Percentiles rank a stretch among this genome's conserved stretches.
Evolutionary conservation across 169 alveolate genomes (phyloP).

Genomic region (Pseudocohnilembus persalinus): DNA sequence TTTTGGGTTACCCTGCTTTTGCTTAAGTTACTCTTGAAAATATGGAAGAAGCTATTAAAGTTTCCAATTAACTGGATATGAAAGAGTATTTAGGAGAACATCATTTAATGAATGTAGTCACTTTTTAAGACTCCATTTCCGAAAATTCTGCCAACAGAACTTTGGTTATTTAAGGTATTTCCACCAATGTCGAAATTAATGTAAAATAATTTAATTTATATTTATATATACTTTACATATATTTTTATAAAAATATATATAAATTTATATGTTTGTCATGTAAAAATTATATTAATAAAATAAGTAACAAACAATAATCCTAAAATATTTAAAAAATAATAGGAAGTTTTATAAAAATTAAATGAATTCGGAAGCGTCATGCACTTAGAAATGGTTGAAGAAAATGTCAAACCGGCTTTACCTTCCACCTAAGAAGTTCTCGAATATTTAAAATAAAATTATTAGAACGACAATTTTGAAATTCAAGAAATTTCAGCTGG

Average conservation of each 20-base stretch:
- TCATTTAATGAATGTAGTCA: neutral
- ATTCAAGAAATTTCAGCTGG: neutral
- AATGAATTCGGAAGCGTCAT: neutral
- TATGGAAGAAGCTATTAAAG: neutral
- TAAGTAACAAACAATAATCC: too few relatives aligned
- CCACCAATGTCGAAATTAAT: neutral
- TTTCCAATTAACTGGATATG: neutral
- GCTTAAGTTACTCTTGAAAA: neutral
- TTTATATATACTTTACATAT: too few relatives aligned
- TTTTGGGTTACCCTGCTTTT: neutral
- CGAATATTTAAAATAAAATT: neutral
- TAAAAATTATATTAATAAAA: too few relatives aligned
- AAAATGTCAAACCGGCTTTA: neutral
- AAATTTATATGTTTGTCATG: too few relatives aligned
- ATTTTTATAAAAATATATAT: too few relatives aligned
- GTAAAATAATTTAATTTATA: neutral
- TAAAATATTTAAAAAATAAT: too few relatives aligned
- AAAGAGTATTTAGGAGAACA: neutral
- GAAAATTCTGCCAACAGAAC: neutral
- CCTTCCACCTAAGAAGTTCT: neutral
- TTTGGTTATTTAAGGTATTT: neutral
- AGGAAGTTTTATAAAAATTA: neutral
- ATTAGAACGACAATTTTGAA: neutral
- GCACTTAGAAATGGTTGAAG: neutral
- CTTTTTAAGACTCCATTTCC: neutral